Conservation (phyloP, 805 yeast species). For the Lipomyces starkeyi region DNA sequence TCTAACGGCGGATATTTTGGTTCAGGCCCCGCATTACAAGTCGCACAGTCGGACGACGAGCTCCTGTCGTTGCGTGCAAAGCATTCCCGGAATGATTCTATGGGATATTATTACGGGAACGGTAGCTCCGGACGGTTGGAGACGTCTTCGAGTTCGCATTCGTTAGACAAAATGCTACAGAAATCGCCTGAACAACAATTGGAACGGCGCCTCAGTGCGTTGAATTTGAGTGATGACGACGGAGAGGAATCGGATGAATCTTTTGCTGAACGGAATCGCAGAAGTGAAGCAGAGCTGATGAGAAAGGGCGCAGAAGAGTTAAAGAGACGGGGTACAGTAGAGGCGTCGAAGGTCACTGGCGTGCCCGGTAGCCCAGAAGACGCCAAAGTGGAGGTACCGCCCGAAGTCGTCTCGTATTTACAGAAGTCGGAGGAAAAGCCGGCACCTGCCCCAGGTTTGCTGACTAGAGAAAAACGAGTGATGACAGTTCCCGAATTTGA, state of each 20-base stretch:
- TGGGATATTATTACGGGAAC: conserved; percentile 3
- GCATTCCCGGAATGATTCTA: not conserved
- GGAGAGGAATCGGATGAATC: conserved; percentile 16
- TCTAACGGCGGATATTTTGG: not conserved
- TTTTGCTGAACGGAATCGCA: conserved; percentile 12
- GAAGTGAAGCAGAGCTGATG: conserved; percentile 25
- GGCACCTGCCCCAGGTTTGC: conserved; percentile 10
- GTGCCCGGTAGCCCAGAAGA: not conserved
- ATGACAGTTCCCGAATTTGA: conserved; percentile 45
- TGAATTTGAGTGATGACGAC: not conserved
- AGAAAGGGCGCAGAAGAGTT: conserved; percentile 20
- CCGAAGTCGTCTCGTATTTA: conserved; percentile 19
- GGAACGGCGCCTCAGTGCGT: not conserved
- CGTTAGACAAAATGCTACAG: conserved; percentile 14
- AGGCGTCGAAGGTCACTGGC: not conserved
- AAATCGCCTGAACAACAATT: conserved; percentile 5
- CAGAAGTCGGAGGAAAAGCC: conserved; percentile 2
- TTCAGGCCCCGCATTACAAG: conserved; percentile 9
- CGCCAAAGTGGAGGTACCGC: conserved; percentile 16
- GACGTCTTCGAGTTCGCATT: not conserved
- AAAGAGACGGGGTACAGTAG: not conserved
- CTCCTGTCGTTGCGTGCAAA: conserved; percentile 1
- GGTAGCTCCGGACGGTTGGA: conserved; percentile 10
- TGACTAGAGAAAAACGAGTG: conserved; percentile 26
- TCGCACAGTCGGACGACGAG: conserved; percentile 26